Conservation (phyloP, 1,284 basidiomycete species). For the Athelia sp. region DNA sequence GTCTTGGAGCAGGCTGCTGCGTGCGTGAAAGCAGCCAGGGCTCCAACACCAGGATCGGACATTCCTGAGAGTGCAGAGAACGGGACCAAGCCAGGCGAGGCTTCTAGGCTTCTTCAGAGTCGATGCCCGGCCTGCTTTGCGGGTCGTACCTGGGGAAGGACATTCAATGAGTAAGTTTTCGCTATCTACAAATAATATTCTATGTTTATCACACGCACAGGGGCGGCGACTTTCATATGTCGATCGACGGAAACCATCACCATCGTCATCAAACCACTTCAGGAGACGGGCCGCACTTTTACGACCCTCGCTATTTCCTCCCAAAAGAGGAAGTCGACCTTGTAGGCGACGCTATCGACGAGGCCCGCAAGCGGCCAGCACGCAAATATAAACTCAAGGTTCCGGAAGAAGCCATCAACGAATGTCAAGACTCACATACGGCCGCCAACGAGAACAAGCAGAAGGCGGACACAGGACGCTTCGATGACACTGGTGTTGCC, state of each 20-base stretch:
- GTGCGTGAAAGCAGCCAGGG: not conserved
- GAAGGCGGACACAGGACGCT: constrained; percentile 19
- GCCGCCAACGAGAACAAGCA: constrained; percentile 26
- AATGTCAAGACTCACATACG: constrained; percentile 23
- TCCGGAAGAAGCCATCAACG: constrained; percentile 19
- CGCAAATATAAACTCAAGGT: constrained; percentile 11
- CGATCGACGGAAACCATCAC: constrained; percentile 26
- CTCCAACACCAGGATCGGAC: not conserved
- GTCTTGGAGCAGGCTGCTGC: not conserved
- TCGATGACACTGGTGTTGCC: constrained; percentile 27
- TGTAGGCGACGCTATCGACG: constrained; percentile 17
- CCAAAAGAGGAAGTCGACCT: constrained; percentile 22
- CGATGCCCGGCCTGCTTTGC: constrained; percentile 30
- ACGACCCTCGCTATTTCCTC: constrained; percentile 21
- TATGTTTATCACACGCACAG: constrained; percentile 7
- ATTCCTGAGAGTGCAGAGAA: not conserved
- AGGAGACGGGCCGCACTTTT: constrained; percentile 21
- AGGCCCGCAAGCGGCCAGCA: constrained; percentile 13
- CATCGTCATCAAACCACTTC: constrained; percentile 22
- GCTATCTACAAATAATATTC: not conserved
- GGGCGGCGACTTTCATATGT: constrained; percentile 22
- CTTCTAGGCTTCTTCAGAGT: constrained; percentile 16
- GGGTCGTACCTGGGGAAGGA: constrained; percentile 16
- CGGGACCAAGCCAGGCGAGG: constrained; percentile 3
- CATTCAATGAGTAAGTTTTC: constrained; percentile 13